Conservation (phyloP, 2,329 filamentous ascomycete genomes). For the Cordyceps pruinosa region DNA sequence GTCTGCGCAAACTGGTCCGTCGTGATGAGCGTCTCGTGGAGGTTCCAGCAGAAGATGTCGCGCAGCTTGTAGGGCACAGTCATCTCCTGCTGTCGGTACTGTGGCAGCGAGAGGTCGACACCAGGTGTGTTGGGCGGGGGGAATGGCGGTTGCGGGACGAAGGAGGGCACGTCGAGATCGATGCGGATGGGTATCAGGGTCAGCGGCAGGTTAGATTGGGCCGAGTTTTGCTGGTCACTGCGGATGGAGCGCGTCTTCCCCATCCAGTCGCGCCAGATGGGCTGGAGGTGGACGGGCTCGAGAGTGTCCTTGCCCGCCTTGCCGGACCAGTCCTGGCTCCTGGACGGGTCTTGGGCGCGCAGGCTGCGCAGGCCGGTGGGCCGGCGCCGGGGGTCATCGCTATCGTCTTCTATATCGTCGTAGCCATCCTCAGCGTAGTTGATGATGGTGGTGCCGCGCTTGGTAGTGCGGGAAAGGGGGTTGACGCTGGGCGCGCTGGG, state of each 20-base stretch:
- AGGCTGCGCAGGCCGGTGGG: slow-evolving; percentile 79
- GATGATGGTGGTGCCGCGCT: slow-evolving; percentile 91
- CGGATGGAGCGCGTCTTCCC: slow-evolving; percentile 56
- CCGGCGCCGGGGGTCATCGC: slow-evolving; percentile 67
- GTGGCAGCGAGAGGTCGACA: slow-evolving; percentile 65
- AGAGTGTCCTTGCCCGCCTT: slow-evolving; percentile 78
- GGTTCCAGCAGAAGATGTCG: slow-evolving; percentile 96
- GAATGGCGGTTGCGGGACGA: slow-evolving; percentile 58
- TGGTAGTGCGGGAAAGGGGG: slow-evolving; percentile 76
- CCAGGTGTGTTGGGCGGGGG: slow-evolving; percentile 55
- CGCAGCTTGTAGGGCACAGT: slow-evolving; percentile 83
- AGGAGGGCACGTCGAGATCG: slow-evolving; percentile 83
- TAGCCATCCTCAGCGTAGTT: slow-evolving; percentile 97
- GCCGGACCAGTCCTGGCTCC: slow-evolving; percentile 58
- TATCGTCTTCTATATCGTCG: slow-evolving; percentile 69
- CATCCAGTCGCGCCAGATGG: slow-evolving; percentile 95
- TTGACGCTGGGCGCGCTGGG: slow-evolving; percentile 59
- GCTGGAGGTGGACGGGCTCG: slow-evolving; percentile 75
- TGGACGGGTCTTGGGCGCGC: slow-evolving; percentile 64
- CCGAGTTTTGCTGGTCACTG: slow-evolving; percentile 53
- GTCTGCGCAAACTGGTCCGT: slow-evolving; percentile 92
- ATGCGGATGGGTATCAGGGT: slow-evolving; percentile 94
- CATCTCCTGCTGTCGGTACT: slow-evolving; percentile 72
- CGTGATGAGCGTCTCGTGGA: slow-evolving; percentile 88
- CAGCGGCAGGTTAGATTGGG: slow-evolving; percentile 70